phyloP scores from a whole-genome alignment of 2,329 filamentous ascomycete genomes.

The Sphaerulina vaccinii region DNA sequence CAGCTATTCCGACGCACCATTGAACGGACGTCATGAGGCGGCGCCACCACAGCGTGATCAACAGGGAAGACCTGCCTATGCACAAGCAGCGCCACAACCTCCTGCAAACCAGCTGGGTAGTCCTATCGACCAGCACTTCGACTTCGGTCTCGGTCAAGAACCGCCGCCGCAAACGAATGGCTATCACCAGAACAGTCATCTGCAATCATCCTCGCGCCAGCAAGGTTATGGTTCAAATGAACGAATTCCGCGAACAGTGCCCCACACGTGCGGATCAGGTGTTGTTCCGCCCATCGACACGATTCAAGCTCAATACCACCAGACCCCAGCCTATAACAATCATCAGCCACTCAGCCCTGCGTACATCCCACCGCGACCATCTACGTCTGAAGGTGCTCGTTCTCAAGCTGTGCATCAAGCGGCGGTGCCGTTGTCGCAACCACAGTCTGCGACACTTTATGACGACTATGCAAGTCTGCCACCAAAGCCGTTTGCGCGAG shows the following conservation, averaged over 20 bases:
- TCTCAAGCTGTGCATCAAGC: constrained; percentile 12
- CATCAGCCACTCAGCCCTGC: constrained; percentile 26
- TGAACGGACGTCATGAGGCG: neutral
- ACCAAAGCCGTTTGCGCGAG: constrained; percentile 16
- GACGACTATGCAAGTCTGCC: constrained; percentile 12
- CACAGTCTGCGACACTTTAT: constrained; percentile 6
- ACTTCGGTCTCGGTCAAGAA: constrained; percentile 9
- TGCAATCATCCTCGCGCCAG: constrained; percentile 13
- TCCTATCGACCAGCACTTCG: constrained; percentile 12
- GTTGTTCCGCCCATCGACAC: constrained; percentile 18
- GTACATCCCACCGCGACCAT: constrained; percentile 20
- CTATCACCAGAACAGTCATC: constrained; percentile 7
- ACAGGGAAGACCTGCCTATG: constrained; percentile 10
- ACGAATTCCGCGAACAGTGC: constrained; percentile 4
- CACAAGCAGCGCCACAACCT: constrained; percentile 16
- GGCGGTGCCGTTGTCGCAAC: constrained; percentile 17
- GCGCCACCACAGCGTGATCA: constrained; percentile 6
- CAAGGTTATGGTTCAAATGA: constrained; percentile 15
- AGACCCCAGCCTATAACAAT: constrained; percentile 13
- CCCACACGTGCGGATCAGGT: constrained; percentile 13
- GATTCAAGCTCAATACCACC: constrained; percentile 16
- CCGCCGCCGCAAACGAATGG: constrained; percentile 14
- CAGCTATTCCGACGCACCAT: neutral
- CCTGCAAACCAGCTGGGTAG: constrained; percentile 13
- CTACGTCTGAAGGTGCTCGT: constrained; percentile 20